Percentiles rank a stretch among this genome's conserved stretches.
Conservation (phyloP, 768 basidiomycete species). For the Amanita polypyramis region DNA sequence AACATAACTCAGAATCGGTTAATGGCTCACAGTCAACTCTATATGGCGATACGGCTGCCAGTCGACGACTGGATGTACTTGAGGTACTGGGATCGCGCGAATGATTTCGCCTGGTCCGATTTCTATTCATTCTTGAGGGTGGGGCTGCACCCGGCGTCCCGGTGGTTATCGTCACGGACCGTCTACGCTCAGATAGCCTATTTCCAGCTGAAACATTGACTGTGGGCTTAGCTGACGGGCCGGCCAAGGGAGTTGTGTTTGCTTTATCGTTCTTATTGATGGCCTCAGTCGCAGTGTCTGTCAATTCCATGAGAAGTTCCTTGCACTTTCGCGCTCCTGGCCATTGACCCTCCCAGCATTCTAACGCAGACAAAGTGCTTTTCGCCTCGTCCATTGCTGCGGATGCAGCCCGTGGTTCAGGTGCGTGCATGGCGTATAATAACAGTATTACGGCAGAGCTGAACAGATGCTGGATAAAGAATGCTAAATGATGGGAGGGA, state of each 20-base stretch:
- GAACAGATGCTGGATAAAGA: conserved; percentile 85
- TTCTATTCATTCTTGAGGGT: conserved; percentile 31
- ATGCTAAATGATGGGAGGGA: conserved; percentile 77
- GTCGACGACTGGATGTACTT: conserved; percentile 30
- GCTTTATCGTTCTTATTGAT: conserved; percentile 28
- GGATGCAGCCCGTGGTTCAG: conserved; percentile 51
- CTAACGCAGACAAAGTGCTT: conserved; percentile 58
- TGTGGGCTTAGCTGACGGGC: conserved; percentile 15
- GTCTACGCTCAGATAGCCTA: conserved; percentile 36
- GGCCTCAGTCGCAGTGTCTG: conserved; percentile 60
- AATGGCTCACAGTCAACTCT: conserved; percentile 48
- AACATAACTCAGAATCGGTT: not conserved
- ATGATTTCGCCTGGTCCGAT: conserved; percentile 41
- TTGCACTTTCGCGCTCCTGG: conserved; percentile 84
- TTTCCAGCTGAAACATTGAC: conserved; percentile 20
- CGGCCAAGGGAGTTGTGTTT: conserved; percentile 14
- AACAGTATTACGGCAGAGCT: conserved; percentile 81
- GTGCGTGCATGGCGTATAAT: conserved; percentile 76
- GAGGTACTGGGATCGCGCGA: conserved; percentile 46
- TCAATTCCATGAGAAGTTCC: conserved; percentile 63
- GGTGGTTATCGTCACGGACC: conserved; percentile 44
- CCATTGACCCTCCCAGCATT: conserved; percentile 80
- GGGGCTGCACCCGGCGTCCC: conserved; percentile 20
- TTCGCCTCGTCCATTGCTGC: conserved; percentile 79
- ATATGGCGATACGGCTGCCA: conserved; percentile 53